Base-by-base conservation (phyloP, 805 yeast species). In the Schwanniomyces vanrijiae region DNA sequence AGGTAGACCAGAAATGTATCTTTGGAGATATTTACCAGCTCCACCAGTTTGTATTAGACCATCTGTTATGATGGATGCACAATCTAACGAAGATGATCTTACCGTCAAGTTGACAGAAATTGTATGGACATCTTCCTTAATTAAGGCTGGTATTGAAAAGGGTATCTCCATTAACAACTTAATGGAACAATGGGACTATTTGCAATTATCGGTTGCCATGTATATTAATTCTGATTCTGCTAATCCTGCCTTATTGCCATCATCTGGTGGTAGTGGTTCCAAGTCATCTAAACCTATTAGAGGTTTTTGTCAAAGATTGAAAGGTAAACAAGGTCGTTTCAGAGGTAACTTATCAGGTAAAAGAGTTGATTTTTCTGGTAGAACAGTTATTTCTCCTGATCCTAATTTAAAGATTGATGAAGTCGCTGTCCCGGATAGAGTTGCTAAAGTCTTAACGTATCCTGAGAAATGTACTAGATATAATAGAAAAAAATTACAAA, bases 21-120 rank as follows among this genome's bases (percentile, higher is more conserved):
- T 94, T 34, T 94, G 99, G 99, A 81, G 96, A 61, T 94, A 91
- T 63, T 77, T 94, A 45, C 99, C 99, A 0, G 98, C 98, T 0
- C 99, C 99, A 1, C 99, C 99, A 0, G 97, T 95, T 16, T 94
- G 99, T 76, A 94, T 94, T 46, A 82, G 99, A 55, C 99, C 99
- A 3, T 91, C 98, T 4, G 98, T 94, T 25, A 76, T 84, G 73
- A 90, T 89, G 91, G 90, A 88, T 63, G 82, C 87, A 21, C 94
- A 96, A 26, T 86, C 95, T 16, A 94, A 94, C 68, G 99, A 94
- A 71, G 99, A 94, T 69, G 99, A 95, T 69, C 74, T 94, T 54
- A 94, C 99, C 0, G 97, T 91, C 26, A 94, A 94, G 63, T 74
- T 94, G 48, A 90, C 98, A 0, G 99, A 94, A 69, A 89, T 94